Base-by-base conservation (phyloP, 2,329 filamentous ascomycete genomes). In the Exophiala alcalophila region DNA sequence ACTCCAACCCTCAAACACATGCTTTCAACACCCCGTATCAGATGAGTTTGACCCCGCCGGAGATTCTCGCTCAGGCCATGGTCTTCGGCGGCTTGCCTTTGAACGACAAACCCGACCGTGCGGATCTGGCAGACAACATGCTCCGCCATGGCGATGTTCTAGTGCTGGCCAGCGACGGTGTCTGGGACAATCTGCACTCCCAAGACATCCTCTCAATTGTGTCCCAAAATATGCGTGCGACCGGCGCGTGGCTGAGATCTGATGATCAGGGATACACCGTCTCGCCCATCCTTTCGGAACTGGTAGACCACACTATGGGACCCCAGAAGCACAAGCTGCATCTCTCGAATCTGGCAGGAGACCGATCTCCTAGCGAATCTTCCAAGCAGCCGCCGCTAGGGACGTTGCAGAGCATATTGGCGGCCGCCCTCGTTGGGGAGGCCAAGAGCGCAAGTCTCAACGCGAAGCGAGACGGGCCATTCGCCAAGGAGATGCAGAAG, bases 21-120 rank as follows among this genome's bases (percentile, higher is more conserved):
- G 89, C 84, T 29, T 98, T 98, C 76, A 98, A 98, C 66, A 97
- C 92, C 0, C 92, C 92, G 0, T 98, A 86, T 61, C 92, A 98
- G 65, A 77, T 98, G 27, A 91, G 88, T 40, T 81, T 95, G 39
- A 83, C 96, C 5, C 91, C 92, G 1, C 78, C 84, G 3, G 80
- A 78, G 56, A 83, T 95, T 66, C 77, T 88, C 43, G 78, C 81
- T 15, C 86, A 92, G 57, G 84, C 89, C 57, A 80, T 82, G 9
- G 79, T 87, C 19, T 97, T 95, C 63, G 91, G 91, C 14, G 87
- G 87, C 30, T 73, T 78, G 2, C 85, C 85, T 50, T 77, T 95
- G 18, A 83, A 84, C 61, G 92, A 98, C 66, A 74, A 84, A 44
- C 92, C 92, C 9, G 77, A 80, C 52, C 87, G 97, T 59, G 86